phyloP scores from a whole-genome alignment of 495 filamentous ascomycete species.

The Sphaerosporella brunnea region DNA sequence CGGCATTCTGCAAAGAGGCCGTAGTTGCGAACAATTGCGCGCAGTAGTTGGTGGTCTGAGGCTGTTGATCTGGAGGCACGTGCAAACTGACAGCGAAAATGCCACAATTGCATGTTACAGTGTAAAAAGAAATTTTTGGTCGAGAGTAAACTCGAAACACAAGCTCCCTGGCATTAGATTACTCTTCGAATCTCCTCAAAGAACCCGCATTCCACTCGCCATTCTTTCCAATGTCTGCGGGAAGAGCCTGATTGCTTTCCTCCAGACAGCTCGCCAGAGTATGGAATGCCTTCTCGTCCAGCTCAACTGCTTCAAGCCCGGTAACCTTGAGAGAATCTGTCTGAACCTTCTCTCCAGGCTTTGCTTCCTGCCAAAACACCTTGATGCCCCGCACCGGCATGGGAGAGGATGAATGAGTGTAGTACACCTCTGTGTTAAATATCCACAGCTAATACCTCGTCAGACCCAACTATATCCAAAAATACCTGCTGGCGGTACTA shows the following conservation, averaged over 20 bases:
- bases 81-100: too few species aligned
- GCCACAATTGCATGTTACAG: too few species aligned
- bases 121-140: too few species aligned
- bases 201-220: slow-evolving; percentile 17
- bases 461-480: too few species aligned
- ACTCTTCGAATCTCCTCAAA: slow-evolving; percentile 18
- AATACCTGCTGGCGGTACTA: too few species aligned
- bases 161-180: too few species aligned
- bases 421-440: slow-evolving; percentile 50
- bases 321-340: slow-evolving; percentile 9
- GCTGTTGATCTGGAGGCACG: too few species aligned
- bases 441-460: slow-evolving; percentile 51
- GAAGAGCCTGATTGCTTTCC: slow-evolving; percentile 6
- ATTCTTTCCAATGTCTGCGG: slow-evolving; percentile 8
- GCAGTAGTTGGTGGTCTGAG: too few species aligned
- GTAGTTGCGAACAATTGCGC: too few species aligned
- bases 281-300: slow-evolving; percentile 9
- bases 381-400: slow-evolving; percentile 18
- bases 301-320: slow-evolving; percentile 16
- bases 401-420: slow-evolving; percentile 25
- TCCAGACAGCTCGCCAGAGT: slow-evolving; percentile 9
- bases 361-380: slow-evolving; percentile 15
- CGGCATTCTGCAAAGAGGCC: too few species aligned
- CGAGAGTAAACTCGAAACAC: too few species aligned
- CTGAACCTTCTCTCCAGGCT: background rate